Base-by-base conservation (phyloP, 352 stramenopile genomes). In the Phytophthora sp. region DNA sequence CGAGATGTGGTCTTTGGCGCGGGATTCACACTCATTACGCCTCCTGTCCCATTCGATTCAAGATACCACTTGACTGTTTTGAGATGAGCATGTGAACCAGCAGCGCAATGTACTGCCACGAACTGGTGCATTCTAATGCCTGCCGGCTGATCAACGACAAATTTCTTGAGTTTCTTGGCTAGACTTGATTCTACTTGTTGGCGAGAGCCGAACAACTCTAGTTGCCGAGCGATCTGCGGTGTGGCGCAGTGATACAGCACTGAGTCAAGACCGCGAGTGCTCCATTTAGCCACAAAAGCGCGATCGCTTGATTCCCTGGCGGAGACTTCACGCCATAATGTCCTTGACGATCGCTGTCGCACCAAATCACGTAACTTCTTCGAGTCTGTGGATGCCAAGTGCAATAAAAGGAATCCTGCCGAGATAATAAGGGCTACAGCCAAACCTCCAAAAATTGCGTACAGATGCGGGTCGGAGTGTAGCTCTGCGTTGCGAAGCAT, bases 371-470 rank as follows among this genome's bases (percentile, higher is more conserved):
- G 51, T 12, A 68, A 18, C 32, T 17, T 51, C 21, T 57, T 68
- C 0, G 46, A 50, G n/a, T 62, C 61, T 7, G 48, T 55, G 0
- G 58, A 56, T 0, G 54, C 54, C 24, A 64, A 56, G 17, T 72
- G 66, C n/a, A 77, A 30, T 0, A 70, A n/a, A 3, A 66, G 13
- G 15, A 77, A 80, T 0, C 59, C 52, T 7, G 42, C 27, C 3
- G 67, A 74, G 15, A 77, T 72, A 4, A 75, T 37, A 15, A 74
- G 31, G 1, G 68, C 58, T 7, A 80, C 50, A 1, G 62, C 28
- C n/a, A 77, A 38, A 8, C 68, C 65, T 3, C 68, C 64, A 18
- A 74, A 62, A 3, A 80, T 76, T n/a, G 72, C 72, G 56, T 76
- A 80, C 20, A 80, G 28, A 20, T 80, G 72, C 21, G 72, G 68